A percentile compares a stretch with the other conserved stretches of the same genome.
phyloP scores from a whole-genome alignment of 1,284 basidiomycete species.

The Serendipita sp. region DNA sequence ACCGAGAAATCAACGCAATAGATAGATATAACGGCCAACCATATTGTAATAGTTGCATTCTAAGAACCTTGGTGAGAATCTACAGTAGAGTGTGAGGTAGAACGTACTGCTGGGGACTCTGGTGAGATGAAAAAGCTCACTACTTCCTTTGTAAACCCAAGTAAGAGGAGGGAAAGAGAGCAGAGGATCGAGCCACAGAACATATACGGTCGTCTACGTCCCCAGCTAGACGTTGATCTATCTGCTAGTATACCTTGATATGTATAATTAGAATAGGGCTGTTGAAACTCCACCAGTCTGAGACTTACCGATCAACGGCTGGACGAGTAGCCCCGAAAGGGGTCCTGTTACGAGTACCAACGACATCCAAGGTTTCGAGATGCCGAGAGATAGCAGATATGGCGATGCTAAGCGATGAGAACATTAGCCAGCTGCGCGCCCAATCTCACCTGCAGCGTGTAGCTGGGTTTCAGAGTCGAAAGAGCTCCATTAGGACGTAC shows the following conservation, averaged over 20 bases:
- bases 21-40: conserved; percentile 71
- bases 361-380: conserved; percentile 78
- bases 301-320: conserved; percentile 64
- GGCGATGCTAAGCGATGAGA: conserved; percentile 48
- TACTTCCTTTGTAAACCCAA: conserved; percentile 73
- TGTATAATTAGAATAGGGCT: background rate
- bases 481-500: conserved; percentile 25
- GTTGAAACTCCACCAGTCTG: conserved; percentile 8
- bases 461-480: background rate
- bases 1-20: conserved; percentile 88
- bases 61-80: background rate
- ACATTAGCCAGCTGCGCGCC: conserved; percentile 17
- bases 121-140: conserved; percentile 42
- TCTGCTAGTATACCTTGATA: conserved; percentile 65
- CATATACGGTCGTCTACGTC: conserved; percentile 79
- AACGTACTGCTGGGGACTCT: conserved; percentile 26
- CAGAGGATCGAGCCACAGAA: conserved; percentile 55
- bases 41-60: conserved; percentile 51
- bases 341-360: conserved; percentile 92
- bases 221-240: conserved; percentile 71
- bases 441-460: conserved; percentile 19
- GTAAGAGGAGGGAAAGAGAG: conserved; percentile 57
- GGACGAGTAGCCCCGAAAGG: conserved; percentile 79
- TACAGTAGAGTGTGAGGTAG: conserved; percentile 8
- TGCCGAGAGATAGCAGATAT: conserved; percentile 79